Percentiles rank a stretch among this genome's conserved stretches.
These are phyloP conservation scores for Stachybotrys echinatus DNA, from an alignment of 2,329 filamentous ascomycete species.

Conservation along the genomic window DNA sequence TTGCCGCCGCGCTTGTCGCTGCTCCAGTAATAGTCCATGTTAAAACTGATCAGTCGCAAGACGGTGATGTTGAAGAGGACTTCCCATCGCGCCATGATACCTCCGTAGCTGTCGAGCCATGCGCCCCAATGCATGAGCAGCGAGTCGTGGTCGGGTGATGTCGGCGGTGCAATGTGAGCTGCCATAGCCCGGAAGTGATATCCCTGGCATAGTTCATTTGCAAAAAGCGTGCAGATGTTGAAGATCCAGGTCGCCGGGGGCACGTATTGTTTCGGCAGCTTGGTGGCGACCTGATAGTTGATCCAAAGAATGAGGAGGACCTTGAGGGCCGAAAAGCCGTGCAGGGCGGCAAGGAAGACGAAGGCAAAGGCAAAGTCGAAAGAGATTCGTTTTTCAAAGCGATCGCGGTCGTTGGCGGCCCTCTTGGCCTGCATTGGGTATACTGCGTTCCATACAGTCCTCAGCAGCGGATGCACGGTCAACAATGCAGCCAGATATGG, in stretches of 20 bases:
- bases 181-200: slow-evolving; percentile 67
- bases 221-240: slow-evolving; percentile 79
- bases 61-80: slow-evolving; percentile 97
- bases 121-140: slow-evolving; percentile 55
- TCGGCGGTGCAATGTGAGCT: slow-evolving; percentile 35
- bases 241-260: slow-evolving; percentile 82
- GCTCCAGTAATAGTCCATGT: slow-evolving; percentile 95
- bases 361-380: slow-evolving; percentile 83
- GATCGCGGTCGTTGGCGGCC: slow-evolving; percentile 43
- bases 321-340: slow-evolving; percentile 83
- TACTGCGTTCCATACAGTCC: slow-evolving; percentile 63
- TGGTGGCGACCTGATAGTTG: slow-evolving; percentile 76
- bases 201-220: slow-evolving; percentile 78
- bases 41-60: slow-evolving; percentile 90
- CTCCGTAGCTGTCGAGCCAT: slow-evolving; percentile 73
- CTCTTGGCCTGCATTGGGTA: slow-evolving; percentile 27
- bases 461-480: slow-evolving; percentile 71
- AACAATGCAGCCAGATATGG: slow-evolving; percentile 74
- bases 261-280: slow-evolving; percentile 63
- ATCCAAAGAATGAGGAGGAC: slow-evolving; percentile 71
- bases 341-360: slow-evolving; percentile 71
- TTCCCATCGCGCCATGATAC: slow-evolving; percentile 87
- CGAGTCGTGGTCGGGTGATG: slow-evolving; percentile 31
- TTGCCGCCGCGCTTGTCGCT: slow-evolving; percentile 57
- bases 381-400: slow-evolving; percentile 63